phyloP scores from a whole-genome alignment of 2,329 filamentous ascomycete species.

The Trichoderma lentiforme region DNA sequence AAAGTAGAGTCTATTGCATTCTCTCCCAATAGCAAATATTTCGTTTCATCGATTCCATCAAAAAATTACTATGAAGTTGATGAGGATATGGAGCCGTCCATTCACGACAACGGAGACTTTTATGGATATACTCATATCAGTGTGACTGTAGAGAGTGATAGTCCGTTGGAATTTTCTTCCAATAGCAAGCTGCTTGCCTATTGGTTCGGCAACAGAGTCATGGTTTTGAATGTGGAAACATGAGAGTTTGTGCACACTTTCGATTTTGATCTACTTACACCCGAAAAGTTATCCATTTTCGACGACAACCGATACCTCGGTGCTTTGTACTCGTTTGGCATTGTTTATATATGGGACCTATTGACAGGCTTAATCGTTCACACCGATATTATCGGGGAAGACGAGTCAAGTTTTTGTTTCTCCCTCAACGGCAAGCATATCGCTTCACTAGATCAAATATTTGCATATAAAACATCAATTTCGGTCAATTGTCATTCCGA shows the following conservation, averaged over 20 bases:
- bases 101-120: not conserved
- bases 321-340: too few relatives aligned
- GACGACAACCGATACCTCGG: not conserved
- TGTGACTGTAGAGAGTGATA: too few relatives aligned
- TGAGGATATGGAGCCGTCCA: too few relatives aligned
- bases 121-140: not conserved
- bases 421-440: not conserved
- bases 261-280: too few relatives aligned
- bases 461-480: not conserved
- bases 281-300: not conserved
- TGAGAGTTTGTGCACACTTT: not conserved
- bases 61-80: too few relatives aligned
- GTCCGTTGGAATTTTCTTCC: not conserved
- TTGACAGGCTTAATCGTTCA: not conserved
- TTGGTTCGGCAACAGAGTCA: not conserved
- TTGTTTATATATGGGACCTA: too few relatives aligned
- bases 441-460: not conserved
- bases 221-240: not conserved
- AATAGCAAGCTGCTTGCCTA: not conserved
- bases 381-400: fast-evolving
- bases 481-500: not conserved
- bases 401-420: not conserved
- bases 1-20: not conserved
- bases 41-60: not conserved
- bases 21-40: not conserved